Conservation (phyloP, 768 basidiomycete species). For the Termitomyces eurrhizus region DNA sequence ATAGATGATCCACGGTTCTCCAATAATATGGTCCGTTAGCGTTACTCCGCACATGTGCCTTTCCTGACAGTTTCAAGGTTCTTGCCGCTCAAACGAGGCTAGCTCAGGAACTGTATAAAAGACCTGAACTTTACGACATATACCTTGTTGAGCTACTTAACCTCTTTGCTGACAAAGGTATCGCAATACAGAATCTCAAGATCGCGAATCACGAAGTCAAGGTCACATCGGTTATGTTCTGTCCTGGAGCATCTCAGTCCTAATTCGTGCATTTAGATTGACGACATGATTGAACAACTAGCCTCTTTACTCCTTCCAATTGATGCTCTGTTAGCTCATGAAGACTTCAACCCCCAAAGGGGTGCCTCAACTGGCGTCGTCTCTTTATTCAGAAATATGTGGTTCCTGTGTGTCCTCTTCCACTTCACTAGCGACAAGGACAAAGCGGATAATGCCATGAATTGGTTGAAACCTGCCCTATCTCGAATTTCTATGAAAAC, state of each 20-base stretch:
- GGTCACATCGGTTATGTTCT: conserved; percentile 31
- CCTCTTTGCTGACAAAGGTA: conserved; percentile 87
- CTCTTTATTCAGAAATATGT: conserved; percentile 84
- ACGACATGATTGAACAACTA: conserved; percentile 83
- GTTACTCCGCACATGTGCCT: background rate
- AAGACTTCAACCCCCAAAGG: conserved; percentile 58
- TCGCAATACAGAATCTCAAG: conserved; percentile 82
- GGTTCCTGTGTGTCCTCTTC: conserved; percentile 90
- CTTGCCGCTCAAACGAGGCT: conserved; percentile 89
- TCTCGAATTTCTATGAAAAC: conserved; percentile 82
- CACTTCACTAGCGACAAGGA: conserved; percentile 62
- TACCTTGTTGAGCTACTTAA: conserved; percentile 85
- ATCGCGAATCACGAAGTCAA: conserved; percentile 63
- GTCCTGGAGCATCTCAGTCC: background rate
- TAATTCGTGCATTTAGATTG: conserved; percentile 41
- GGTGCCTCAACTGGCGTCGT: conserved; percentile 57
- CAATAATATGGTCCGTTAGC: conserved; percentile 72
- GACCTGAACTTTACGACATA: conserved; percentile 72
- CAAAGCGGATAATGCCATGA: conserved; percentile 60
- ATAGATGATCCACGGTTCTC: conserved; percentile 86
- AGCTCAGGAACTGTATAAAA: conserved; percentile 69
- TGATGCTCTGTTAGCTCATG: conserved; percentile 76
- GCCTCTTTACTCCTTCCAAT: conserved; percentile 88
- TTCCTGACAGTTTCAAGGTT: conserved; percentile 42
- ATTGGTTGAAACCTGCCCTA: conserved; percentile 76